Conservation (phyloP, 2,329 filamentous ascomycete genomes). For the Endoconidiophora laricicola region DNA sequence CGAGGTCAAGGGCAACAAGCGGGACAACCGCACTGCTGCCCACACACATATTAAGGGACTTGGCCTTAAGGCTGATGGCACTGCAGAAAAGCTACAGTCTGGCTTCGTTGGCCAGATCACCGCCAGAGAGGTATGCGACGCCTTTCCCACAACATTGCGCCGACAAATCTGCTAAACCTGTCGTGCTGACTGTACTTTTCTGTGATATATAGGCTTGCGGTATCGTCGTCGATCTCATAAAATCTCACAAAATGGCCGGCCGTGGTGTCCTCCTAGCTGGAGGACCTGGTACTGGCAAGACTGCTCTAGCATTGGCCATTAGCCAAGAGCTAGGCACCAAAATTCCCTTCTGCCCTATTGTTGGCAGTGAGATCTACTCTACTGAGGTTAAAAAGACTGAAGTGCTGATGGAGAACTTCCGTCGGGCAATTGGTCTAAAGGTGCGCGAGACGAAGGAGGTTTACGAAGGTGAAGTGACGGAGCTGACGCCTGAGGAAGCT, state of each 20-base stretch:
- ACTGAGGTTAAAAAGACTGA: constrained; percentile 99
- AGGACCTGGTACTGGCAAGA: constrained; percentile 93
- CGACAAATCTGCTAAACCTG: too few species aligned
- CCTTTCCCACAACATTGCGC: too few species aligned
- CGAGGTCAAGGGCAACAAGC: constrained; percentile 85
- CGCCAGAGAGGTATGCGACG: constrained; percentile 60
- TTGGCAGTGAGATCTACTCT: constrained; percentile 94
- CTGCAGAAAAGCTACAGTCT: constrained; percentile 58
- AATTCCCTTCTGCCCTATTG: constrained; percentile 96
- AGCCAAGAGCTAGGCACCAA: constrained; percentile 96
- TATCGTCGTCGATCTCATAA: constrained; percentile 89
- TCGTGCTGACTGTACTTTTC: background rate
- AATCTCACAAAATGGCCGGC: constrained; percentile 93
- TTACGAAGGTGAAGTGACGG: constrained; percentile 96
- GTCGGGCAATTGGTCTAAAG: constrained; percentile 86
- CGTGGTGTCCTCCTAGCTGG: constrained; percentile 85
- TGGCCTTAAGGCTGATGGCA: constrained; percentile 71
- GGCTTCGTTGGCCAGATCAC: constrained; percentile 82
- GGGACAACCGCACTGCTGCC: constrained; percentile 88
- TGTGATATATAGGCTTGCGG: constrained; percentile 57
- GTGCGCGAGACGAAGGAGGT: constrained; percentile 98
- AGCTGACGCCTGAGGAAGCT: constrained; percentile 91
- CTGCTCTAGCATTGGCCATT: constrained; percentile 83
- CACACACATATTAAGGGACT: constrained; percentile 97
- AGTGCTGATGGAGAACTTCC: constrained; percentile 97